Percentiles rank a stretch among this genome's conserved stretches.
Evolutionary conservation across 177 flowering plant species (phyloP).

Genomic region (Vitis hybrid): DNA sequence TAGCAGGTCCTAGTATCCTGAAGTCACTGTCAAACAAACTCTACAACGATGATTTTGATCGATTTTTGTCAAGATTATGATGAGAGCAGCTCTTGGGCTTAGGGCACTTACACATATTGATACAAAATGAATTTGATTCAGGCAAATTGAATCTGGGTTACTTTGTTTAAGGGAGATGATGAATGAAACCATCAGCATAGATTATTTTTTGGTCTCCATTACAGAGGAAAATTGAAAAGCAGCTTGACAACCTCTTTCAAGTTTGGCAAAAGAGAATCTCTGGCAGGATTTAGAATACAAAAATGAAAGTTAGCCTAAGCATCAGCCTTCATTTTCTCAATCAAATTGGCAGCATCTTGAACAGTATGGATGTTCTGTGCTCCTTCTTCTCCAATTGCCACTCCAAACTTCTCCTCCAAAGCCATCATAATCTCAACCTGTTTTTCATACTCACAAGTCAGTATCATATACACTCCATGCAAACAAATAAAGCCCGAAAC

Average conservation of each 20-base stretch:
- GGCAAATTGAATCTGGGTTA: too few species aligned
- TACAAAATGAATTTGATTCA: too few species aligned
- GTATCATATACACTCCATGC: background rate
- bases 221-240: background rate
- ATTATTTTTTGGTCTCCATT: too few species aligned
- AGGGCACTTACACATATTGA: too few species aligned
- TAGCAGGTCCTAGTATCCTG: too few species aligned
- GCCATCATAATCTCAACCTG: conserved; percentile 80
- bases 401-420: conserved; percentile 63
- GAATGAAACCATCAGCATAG: too few species aligned
- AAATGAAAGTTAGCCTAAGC: conserved; percentile 2
- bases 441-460: background rate
- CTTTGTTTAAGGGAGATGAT: too few species aligned
- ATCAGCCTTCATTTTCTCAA: conserved; percentile 56
- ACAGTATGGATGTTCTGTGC: conserved; percentile 66
- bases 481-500: background rate
- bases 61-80: too few species aligned
- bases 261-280: background rate
- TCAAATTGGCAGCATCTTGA: conserved; percentile 71
- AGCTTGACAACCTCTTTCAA: background rate
- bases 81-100: too few species aligned
- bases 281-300: background rate
- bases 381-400: conserved; percentile 60
- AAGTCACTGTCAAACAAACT: too few species aligned
- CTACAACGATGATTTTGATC: too few species aligned